A percentile compares a stretch with the other conserved stretches of the same genome.
phyloP scores from a whole-genome alignment of 345 rosid species.

The Rubroshorea leprosula region DNA sequence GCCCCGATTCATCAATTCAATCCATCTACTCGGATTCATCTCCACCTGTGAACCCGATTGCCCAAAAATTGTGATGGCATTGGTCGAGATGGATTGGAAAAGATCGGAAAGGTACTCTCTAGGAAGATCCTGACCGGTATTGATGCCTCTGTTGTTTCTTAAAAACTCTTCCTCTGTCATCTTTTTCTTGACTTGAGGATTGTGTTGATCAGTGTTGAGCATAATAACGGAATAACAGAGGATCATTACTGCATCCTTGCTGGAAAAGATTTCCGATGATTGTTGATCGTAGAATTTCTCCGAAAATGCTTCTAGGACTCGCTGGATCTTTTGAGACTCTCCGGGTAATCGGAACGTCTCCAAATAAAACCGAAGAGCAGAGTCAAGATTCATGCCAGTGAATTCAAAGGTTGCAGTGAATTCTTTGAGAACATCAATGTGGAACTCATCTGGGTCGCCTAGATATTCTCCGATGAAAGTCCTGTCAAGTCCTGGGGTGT shows the following conservation, averaged over 20 bases:
- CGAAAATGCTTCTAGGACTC: conserved; percentile 77
- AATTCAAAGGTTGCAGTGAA: conserved; percentile 72
- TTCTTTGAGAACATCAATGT: conserved; percentile 62
- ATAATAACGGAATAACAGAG: conserved; percentile 85
- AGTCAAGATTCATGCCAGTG: conserved; percentile 74
- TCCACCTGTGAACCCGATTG: conserved; percentile 43
- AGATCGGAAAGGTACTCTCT: conserved; percentile 85
- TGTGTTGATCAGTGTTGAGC: conserved; percentile 94
- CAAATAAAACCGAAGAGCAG: conserved; percentile 67
- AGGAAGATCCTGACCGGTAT: conserved; percentile 83
- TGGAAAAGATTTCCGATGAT: conserved; percentile 56
- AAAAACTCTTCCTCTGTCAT: conserved; percentile 98
- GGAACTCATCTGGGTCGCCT: conserved; percentile 85
- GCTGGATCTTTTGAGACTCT: conserved; percentile 84
- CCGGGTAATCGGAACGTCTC: conserved; percentile 84
- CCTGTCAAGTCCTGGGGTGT: conserved; percentile 65
- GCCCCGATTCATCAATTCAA: conserved; percentile 61
- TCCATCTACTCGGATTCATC: conserved; percentile 76
- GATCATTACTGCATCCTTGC: conserved; percentile 67
- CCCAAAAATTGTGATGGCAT: conserved; percentile 50
- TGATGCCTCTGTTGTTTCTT: conserved; percentile 76
- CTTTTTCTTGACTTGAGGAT: conserved; percentile 86
- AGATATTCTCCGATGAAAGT: conserved; percentile 73
- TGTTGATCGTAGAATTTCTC: conserved; percentile 69
- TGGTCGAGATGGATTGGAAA: conserved; percentile 59